phyloP scores from a whole-genome alignment of 176 grass and related monocot genomes.

The Aegilops umbellulata region DNA sequence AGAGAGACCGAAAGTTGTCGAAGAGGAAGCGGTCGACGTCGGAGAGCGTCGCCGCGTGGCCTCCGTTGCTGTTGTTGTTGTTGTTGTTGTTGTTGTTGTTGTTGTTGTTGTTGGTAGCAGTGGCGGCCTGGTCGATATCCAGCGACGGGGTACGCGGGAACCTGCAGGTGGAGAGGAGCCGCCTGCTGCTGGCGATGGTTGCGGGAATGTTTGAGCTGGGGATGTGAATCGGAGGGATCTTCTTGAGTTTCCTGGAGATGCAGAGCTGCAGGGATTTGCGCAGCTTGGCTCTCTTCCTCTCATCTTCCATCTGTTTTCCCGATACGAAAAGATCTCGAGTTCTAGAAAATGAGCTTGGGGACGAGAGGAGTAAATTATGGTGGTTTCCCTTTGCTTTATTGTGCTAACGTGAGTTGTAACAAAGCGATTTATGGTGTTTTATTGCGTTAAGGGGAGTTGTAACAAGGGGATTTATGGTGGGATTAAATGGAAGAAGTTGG shows the following conservation, averaged over 20 bases:
- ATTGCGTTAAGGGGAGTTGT: constrained; percentile 18
- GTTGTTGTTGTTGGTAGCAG: no score
- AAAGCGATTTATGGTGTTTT: constrained; percentile 1
- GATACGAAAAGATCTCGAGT: neutral
- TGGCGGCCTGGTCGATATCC: constrained; percentile 7
- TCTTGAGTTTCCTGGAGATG: constrained; percentile 69
- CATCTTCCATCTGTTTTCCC: constrained; percentile 36
- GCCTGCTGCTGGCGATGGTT: constrained; percentile 33
- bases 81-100: no score
- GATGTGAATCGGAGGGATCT: constrained; percentile 46
- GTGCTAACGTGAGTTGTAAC: constrained; percentile 3
- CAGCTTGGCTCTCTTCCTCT: constrained; percentile 41
- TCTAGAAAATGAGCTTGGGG: neutral
- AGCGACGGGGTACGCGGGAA: constrained; percentile 54
- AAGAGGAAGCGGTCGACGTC: constrained; percentile 75
- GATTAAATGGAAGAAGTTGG: neutral
- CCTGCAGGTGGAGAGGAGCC: constrained; percentile 69
- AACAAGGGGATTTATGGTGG: neutral
- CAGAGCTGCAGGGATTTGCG: constrained; percentile 54
- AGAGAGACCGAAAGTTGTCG: constrained; percentile 82
- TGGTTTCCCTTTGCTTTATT: constrained; percentile 9
- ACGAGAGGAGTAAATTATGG: neutral
- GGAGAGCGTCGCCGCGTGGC: constrained; percentile 66
- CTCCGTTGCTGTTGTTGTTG: neutral
- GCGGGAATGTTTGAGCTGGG: constrained; percentile 33